A percentile compares a stretch with the other conserved stretches of the same genome.
phyloP scores from a whole-genome alignment of 768 basidiomycete species.

The Mycena metata region DNA sequence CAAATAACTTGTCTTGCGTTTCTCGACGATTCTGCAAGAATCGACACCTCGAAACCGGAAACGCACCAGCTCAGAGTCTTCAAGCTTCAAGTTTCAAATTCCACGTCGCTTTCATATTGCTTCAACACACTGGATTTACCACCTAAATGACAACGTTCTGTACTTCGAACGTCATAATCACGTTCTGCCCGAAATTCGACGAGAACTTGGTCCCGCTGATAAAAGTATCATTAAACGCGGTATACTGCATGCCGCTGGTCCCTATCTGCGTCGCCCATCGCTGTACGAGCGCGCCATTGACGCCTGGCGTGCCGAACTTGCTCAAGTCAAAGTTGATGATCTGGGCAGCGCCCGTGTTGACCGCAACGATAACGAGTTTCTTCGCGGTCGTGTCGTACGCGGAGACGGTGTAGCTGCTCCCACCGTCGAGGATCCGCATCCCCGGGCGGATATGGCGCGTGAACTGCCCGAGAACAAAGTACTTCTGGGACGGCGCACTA shows the following conservation, averaged over 20 bases:
- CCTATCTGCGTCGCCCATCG: slow-evolving; percentile 40
- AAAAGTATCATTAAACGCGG: slow-evolving; percentile 35
- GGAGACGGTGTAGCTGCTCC: slow-evolving; percentile 23
- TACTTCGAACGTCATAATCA: slow-evolving; percentile 38
- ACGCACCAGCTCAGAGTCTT: too few species aligned
- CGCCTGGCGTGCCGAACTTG: slow-evolving; percentile 28
- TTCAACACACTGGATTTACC: too few species aligned
- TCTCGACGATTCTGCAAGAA: too few species aligned
- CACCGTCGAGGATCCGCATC: slow-evolving; percentile 33
- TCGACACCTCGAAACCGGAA: too few species aligned
- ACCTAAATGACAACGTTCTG: slow-evolving; percentile 21
- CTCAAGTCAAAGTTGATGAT: slow-evolving; percentile 33
- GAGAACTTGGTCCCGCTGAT: slow-evolving; percentile 35
- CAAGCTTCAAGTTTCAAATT: too few species aligned
- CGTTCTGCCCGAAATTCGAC: slow-evolving; percentile 32
- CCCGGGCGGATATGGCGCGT: slow-evolving; percentile 38
- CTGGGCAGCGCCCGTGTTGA: slow-evolving; percentile 29
- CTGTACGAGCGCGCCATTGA: slow-evolving; percentile 30
- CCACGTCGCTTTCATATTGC: too few species aligned
- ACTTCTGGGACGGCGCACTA: slow-evolving; percentile 34
- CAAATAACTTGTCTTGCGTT: too few species aligned
- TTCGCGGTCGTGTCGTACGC: slow-evolving; percentile 31
- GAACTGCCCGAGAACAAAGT: slow-evolving; percentile 39
- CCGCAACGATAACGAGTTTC: slow-evolving; percentile 37
- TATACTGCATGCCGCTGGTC: slow-evolving; percentile 34